Evolutionary conservation across 208 protist genomes (phyloP), one percentile per base, ranked within the genome.

Genomic region (Crithidia bombi): DNA sequence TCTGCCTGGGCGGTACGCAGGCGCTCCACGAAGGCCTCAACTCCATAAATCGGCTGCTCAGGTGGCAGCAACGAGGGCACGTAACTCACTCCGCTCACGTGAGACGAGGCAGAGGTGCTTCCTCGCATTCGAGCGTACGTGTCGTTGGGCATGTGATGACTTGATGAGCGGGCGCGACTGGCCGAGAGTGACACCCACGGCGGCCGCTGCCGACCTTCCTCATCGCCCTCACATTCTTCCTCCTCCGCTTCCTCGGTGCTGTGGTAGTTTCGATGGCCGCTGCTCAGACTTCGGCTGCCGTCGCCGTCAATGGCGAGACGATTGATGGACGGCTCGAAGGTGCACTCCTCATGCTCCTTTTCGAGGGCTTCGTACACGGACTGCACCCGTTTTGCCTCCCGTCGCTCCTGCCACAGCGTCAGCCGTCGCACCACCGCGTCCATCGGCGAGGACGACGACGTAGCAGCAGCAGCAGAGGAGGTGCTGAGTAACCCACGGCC

Each of bases 341-440:
- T 68, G 66, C 83, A 92, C 12, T 71, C 70, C 21, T 62, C 68
- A 17, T 86, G 79, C 58, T 92, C 87, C 39, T 69, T 25, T 21
- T 84, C 50, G 15, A 92, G 73, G 1, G 73, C 68, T 21, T 89
- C 81, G 69, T 92, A 92, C 14, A 92, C 65, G 9, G 73, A 62
- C 66, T 87, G 82, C 21, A 90, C 61, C 11, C 81, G 81, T 65
- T 81, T 82, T 46, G 79, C 81, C 10, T 92, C 87, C 21, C 78
- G 76, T 21, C 81, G 61, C 50, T 92, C 82, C 54, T 89, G 69
- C 87, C 87, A 92, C 25, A 88, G 56, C 26, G 57, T 52, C 14
- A 92, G 67, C 11, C 87, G 83, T 23, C 67, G 75, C 21, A 83
- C 71, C 21, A 89, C 55, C 3, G 65, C 67, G 41, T 82, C 68